Base-by-base conservation (phyloP, 2,329 filamentous ascomycete genomes). In the Sclerotinia trifoliorum region DNA sequence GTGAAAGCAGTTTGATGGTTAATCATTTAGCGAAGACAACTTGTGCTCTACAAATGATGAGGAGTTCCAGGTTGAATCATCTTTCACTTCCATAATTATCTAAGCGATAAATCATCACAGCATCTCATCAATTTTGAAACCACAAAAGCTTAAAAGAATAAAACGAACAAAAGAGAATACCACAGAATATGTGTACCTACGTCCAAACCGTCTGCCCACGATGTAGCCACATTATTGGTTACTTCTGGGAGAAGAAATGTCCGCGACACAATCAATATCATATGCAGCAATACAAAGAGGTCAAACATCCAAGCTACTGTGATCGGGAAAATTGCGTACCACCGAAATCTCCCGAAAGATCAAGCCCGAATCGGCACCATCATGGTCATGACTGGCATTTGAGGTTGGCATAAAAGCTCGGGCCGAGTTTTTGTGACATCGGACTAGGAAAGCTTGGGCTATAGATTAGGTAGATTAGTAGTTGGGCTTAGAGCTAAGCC, bases 121-220 rank as follows among this genome's bases (percentile, higher is more conserved):
- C 1, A 24, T 11, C 21, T 5, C n/a, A 35, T 44, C 19, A 44
- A 7, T 65, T 24, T 32, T 24, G 29, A 44, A 48, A 35, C 13
- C 10, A 29, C 54, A 3, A 48, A 46, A 39, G 19, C 24, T 15
- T 11, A 51, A 42, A 55, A 15, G 11, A 46, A n/a, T 19, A 55
- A 44, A 55, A 56, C 26, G 5, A 32, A 29, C 26, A 39, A 65
- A 46, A 10, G 13, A 48, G 1, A 65, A n/a, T 21, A 46, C 11
- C 21, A 42, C 19, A 4, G 35, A 49, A 39, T 21, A 62, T 65
- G 52, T 58, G 42, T 65, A 46, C 39, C 51, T 65, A 65, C 52
- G 42, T 65, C 21, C 39, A 58, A 57, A 65, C 49, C 21, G 39
- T 57, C 26, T 65, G 52, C 52, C 24, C 39, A 57, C 51, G 42